A percentile compares a stretch with the other conserved stretches of the same genome.
phyloP scores from a whole-genome alignment of 768 basidiomycete genomes.

The Russula earlei region DNA sequence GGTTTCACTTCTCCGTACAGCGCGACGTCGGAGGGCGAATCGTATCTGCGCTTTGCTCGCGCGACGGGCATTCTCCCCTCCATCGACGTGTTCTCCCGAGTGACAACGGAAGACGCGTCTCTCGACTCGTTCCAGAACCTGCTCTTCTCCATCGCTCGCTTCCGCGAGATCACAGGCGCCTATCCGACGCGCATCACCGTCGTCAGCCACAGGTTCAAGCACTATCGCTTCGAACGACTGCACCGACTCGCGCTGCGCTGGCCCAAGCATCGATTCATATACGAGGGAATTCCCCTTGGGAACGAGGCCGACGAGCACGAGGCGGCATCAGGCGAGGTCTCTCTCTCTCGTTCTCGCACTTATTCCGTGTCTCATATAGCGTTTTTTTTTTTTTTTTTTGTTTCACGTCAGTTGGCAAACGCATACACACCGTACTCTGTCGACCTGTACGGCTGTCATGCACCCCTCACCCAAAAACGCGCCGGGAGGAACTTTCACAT shows the following conservation, averaged over 20 bases:
- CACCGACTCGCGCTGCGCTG: slow-evolving; percentile 76
- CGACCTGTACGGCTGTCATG: slow-evolving; percentile 84
- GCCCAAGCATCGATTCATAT: slow-evolving; percentile 56
- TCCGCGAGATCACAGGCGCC: slow-evolving; percentile 68
- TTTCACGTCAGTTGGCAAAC: slow-evolving; percentile 51
- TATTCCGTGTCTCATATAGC: too few relatives aligned
- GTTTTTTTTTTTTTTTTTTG: too few relatives aligned
- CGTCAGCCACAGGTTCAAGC: slow-evolving; percentile 89
- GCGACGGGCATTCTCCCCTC: slow-evolving; percentile 43
- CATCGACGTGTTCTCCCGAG: slow-evolving; percentile 23
- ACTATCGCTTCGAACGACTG: slow-evolving; percentile 68
- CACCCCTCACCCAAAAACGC: slow-evolving; percentile 60
- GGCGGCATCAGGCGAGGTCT: slow-evolving; percentile 70
- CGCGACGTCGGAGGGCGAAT: slow-evolving; percentile 80
- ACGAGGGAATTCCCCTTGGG: slow-evolving; percentile 70
- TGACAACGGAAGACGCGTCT: slow-evolving; percentile 78
- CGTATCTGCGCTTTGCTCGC: slow-evolving; percentile 75
- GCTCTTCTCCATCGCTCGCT: slow-evolving; percentile 82
- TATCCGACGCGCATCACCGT: slow-evolving; percentile 78
- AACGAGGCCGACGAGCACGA: slow-evolving; percentile 33
- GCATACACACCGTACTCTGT: slow-evolving; percentile 72
- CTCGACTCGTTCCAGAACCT: slow-evolving; percentile 91
- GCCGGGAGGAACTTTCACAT: slow-evolving; percentile 54
- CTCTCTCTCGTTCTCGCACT: neutral
- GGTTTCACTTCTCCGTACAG: slow-evolving; percentile 73